Base-by-base conservation (phyloP, 352 stramenopile species). In the Globisporangium paddicum region DNA sequence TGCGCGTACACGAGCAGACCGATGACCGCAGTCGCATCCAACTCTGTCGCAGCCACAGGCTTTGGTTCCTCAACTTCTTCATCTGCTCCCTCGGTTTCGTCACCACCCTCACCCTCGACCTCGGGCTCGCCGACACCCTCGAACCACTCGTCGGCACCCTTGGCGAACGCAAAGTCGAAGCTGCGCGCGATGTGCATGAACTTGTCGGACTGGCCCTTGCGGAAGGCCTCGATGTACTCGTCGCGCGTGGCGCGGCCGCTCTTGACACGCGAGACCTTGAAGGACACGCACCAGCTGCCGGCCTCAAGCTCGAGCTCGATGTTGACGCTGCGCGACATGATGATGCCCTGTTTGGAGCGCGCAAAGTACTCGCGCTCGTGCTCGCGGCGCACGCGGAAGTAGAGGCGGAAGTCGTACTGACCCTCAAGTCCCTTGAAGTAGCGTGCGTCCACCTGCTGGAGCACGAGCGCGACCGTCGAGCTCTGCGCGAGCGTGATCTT, bases 361-460 rank as follows among this genome's bases (percentile, higher is more conserved):
- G 58, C 63, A 40, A 68, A 72, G 62, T 68, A 70, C 49, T 68
- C 66, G 41, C 8, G 57, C 26, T 68, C 65, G 18, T 63, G 64
- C 10, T 64, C 63, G 30, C 58, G 55, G 18, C 67, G 64, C 28
- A 79, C 34, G 14, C 64, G 63, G 56, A 79, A 72, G 71, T 72
- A 63, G 30, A 79, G 55, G 7, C 42, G 41, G 65, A 72, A 79
- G 40, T 64, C 50, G 53, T 75, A 79, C 60, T 72, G 68, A 3
- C 71, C 71, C n/a, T 75, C 68, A 21, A 79, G 66, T 0, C 71
- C 71, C 11, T 56, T 55, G 44, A 75, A 77, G 71, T 77, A 77
- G 28, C 71, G 71, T 28, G 54, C 41, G 58, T 79, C 71, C 11
- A 64, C 68, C 54, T 77, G 69, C 45, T 72, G 64, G 30, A 79